Base-by-base conservation (phyloP, 352 stramenopile species). In the Pythium utonaiense region DNA sequence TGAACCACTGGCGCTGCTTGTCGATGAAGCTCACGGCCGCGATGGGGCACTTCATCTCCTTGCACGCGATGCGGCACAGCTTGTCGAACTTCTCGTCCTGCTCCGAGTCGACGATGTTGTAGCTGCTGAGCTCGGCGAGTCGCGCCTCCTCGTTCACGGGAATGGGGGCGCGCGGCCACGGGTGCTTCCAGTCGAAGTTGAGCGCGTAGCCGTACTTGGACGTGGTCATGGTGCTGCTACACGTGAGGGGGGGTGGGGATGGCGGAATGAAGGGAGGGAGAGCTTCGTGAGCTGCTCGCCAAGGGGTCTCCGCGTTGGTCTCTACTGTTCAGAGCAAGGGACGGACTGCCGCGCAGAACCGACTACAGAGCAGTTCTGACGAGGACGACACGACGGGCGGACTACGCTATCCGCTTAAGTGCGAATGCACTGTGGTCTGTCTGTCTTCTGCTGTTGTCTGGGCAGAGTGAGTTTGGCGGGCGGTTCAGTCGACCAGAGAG, bases 1-100 rank as follows among this genome's bases (percentile, higher is more conserved):
- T 93, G 69, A 93, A 93, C 84, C 84, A 93, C 73, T 93, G 81
- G 65, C 87, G 88, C 54, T 89, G 75, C 61, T 89, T 88, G 74
- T 94, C 84, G 56, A 94, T 86, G 65, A 94, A 92, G 66, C 74
- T 86, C 41, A 93, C 80, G 48, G 84, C 84, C n/a, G 84, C 80
- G 57, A 93, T 93, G 51, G 84, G 84, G 44, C 84, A 91, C 77
- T 93, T 91, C 84, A 93, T 91, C 65, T 91, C 84, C 61, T 93
- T 93, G 75, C 84, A 91, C 65, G 84, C 84, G 50, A 93, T 91
- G 54, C 81, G 81, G 66, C 84, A 93, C 40, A 93, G 75, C 67
- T 91, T 93, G 71, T 93, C 83, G 63, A 93, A 93, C 66, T 88
- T 88, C 45, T 93, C 84, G 47, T 94, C 84, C 53, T 76, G 75